Conservation (phyloP, 176 grass and related monocot genomes). For the Ampelocalamus luodianensis region DNA sequence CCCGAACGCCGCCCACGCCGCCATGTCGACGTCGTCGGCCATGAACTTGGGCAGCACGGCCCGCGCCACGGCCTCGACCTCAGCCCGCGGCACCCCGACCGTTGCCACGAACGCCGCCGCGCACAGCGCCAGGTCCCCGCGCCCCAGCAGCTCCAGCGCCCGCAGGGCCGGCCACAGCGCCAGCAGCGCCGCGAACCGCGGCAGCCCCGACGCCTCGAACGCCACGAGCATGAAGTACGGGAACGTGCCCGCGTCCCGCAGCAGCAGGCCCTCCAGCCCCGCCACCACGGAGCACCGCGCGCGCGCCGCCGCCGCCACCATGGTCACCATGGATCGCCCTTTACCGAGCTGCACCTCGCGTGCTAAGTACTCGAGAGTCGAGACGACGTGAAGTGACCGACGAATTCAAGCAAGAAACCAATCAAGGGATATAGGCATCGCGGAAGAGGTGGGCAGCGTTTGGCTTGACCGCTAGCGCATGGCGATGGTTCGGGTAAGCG, state of each 20-base stretch:
- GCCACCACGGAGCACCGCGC: slow-evolving; percentile 50
- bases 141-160: slow-evolving; percentile 33
- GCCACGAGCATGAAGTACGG: slow-evolving; percentile 89
- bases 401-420: neutral
- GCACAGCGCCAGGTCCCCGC: slow-evolving; percentile 28
- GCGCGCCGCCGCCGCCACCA: neutral
- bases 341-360: neutral
- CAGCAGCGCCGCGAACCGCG: slow-evolving; percentile 64
- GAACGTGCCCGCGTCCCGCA: slow-evolving; percentile 56
- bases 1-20: slow-evolving; percentile 63
- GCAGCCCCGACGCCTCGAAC: slow-evolving; percentile 69
- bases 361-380: neutral
- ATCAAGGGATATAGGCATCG: neutral
- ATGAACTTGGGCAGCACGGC: slow-evolving; percentile 95
- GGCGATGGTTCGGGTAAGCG: slow-evolving; percentile 41
- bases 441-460: slow-evolving; percentile 41
- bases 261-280: slow-evolving; percentile 77
- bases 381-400: neutral
- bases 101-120: slow-evolving; percentile 59
- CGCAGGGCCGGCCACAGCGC: slow-evolving; percentile 63
- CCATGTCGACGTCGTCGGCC: slow-evolving; percentile 78
- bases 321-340: neutral
- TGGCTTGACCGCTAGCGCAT: slow-evolving; percentile 48
- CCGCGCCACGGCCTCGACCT: slow-evolving; percentile 79
- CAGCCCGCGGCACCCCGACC: slow-evolving; percentile 48